Evolutionary conservation across 352 stramenopile species (phyloP), one percentile per base, ranked within the genome.

Genomic region (Phytophthora foliorum): DNA sequence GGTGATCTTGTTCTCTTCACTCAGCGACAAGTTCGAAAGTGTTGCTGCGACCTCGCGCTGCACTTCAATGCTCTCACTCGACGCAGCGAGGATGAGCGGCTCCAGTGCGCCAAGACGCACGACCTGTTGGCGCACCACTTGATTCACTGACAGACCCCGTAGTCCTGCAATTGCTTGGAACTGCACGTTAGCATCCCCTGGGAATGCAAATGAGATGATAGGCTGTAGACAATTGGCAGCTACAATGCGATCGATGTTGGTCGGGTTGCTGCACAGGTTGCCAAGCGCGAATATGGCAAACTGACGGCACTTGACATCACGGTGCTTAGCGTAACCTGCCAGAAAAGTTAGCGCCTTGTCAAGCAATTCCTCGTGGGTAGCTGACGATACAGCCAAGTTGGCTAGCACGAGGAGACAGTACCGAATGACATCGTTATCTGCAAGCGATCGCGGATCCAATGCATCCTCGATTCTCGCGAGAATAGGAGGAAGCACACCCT

Each of bases 91-190:
- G 56, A 98, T 98, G 9, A 99, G 68, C 6, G 97, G 96, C 67
- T 99, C 96, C 16, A 99, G 74, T 4, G 87, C 94, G n/a, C 95
- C 95, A 60, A 98, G 80, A 1, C 89, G 80, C 3, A 99, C 88
- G 36, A 99, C 78, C 39, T 98, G 91, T 52, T 97, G 87, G 2
- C 97, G 89, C 19, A 98, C 80, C 17, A 88, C 68, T 45, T 94
- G 82, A 54, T 98, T 90, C 19, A 98, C 97, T 2, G 94, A 97
- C 14, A 99, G 76, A 0, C 96, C 96, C 4, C 94, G 90, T 2
- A 99, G 80, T 1, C 90, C 94, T 6, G 95, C 93, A 41, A 99
- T 98, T 4, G 97, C 96, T 80, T 99, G 97, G 76, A 99, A 99
- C 77, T 99, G 97, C 32, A 98, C 92, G 63, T 99, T 98, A 17